phyloP scores from a whole-genome alignment of 352 stramenopile genomes.

The Blastocystis sp. region DNA sequence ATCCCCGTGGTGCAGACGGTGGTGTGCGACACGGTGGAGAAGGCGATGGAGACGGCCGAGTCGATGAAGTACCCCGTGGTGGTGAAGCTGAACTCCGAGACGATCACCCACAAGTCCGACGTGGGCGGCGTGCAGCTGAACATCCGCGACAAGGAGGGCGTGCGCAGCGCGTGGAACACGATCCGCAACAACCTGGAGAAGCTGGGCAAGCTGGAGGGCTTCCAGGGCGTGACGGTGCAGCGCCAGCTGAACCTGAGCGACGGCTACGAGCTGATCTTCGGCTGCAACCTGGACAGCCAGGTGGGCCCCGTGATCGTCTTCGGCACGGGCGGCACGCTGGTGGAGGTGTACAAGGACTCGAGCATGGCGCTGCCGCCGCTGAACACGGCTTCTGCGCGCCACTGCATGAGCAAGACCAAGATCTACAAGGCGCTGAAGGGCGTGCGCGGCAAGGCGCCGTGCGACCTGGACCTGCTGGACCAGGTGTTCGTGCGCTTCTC shows the following conservation, averaged over 20 bases:
- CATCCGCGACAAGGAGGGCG: conserved; percentile 37
- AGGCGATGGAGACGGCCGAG: conserved; percentile 40
- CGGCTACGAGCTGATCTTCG: conserved; percentile 1
- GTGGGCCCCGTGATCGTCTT: conserved; percentile 69
- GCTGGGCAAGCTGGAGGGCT: background rate
- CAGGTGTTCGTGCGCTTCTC: conserved; percentile 68
- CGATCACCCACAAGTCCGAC: conserved; percentile 67
- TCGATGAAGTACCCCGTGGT: conserved; percentile 63
- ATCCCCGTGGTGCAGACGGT: conserved; percentile 61
- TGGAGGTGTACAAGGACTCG: conserved; percentile 69
- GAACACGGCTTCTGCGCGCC: conserved; percentile 51
- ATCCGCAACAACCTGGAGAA: conserved; percentile 67
- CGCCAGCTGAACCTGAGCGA: conserved; percentile 62
- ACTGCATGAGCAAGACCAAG: conserved; percentile 66
- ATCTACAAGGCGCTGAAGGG: conserved; percentile 67
- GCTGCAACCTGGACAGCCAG: conserved; percentile 54
- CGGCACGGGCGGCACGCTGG: conserved; percentile 66
- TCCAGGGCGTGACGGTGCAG: conserved; percentile 69
- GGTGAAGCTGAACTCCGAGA: conserved; percentile 67
- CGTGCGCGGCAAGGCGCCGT: conserved; percentile 43
- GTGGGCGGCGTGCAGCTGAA: conserved; percentile 64
- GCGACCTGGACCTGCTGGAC: conserved; percentile 54
- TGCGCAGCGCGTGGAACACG: conserved; percentile 48
- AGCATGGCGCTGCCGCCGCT: conserved; percentile 63
- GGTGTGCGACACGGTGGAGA: conserved; percentile 59